Evolutionary conservation across 176 grass and related monocot genomes (phyloP).

Genomic region (Microstegium vimineum): DNA sequence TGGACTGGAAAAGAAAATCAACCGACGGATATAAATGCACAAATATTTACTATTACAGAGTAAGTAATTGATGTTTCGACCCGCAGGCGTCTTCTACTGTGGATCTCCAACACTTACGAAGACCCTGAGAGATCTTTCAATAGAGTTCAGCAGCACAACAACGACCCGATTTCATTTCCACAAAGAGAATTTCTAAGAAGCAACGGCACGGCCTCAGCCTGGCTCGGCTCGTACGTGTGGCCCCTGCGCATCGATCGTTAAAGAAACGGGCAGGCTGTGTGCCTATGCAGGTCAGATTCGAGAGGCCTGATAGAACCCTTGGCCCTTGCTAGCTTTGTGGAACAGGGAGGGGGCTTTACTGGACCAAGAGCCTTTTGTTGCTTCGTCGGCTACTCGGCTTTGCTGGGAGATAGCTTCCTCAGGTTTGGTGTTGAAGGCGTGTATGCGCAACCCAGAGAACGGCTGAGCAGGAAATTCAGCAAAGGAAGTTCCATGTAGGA

Average conservation of each 20-base stretch:
- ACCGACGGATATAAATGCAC: neutral
- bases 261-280: neutral
- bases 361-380: neutral
- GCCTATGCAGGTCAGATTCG: neutral
- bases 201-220: too few relatives aligned
- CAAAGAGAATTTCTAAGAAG: slow-evolving; percentile 89
- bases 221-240: neutral
- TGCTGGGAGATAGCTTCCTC: neutral
- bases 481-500: neutral
- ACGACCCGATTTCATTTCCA: slow-evolving; percentile 96
- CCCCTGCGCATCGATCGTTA: neutral
- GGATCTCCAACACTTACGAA: slow-evolving; percentile 79
- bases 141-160: slow-evolving; percentile 86
- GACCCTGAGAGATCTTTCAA: slow-evolving; percentile 72
- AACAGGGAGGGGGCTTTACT: neutral
- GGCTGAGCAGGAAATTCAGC: neutral
- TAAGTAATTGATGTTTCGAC: slow-evolving; percentile 11
- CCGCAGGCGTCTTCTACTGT: slow-evolving; percentile 96
- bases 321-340: neutral
- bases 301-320: neutral
- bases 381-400: neutral
- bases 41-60: neutral
- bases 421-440: neutral
- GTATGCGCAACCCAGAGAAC: neutral
- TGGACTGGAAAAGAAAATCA: neutral